These are phyloP conservation scores for Sutorius australiensis DNA, from an alignment of 768 basidiomycete genomes.

Conservation along the genomic window DNA sequence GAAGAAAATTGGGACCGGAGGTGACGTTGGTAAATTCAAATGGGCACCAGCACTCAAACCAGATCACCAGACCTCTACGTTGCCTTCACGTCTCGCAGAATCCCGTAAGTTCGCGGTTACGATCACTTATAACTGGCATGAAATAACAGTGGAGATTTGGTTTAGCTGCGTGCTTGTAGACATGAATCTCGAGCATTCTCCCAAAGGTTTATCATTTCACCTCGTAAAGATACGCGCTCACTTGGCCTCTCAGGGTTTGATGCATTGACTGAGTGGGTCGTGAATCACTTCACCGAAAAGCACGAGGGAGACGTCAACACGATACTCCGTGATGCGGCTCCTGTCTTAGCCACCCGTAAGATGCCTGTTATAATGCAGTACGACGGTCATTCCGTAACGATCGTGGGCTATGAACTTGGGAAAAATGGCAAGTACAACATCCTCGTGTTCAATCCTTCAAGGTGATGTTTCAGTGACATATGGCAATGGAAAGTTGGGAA, in stretches of 20 bases:
- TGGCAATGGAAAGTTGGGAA: neutral
- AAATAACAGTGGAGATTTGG: neutral
- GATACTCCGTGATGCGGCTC: constrained; percentile 45
- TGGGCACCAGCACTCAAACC: neutral
- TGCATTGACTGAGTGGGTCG: constrained; percentile 66
- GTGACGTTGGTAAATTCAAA: constrained; percentile 34
- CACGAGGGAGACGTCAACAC: constrained; percentile 45
- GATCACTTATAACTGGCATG: neutral
- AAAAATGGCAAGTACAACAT: constrained; percentile 57
- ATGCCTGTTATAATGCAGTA: constrained; percentile 86
- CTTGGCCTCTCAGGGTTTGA: constrained; percentile 36
- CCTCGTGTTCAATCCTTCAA: constrained; percentile 74
- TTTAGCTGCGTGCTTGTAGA: constrained; percentile 61
- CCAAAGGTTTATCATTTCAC: constrained; percentile 37
- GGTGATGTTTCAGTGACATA: constrained; percentile 36
- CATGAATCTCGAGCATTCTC: constrained; percentile 46
- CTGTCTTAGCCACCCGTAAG: constrained; percentile 54
- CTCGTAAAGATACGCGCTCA: neutral
- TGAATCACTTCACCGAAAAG: constrained; percentile 59
- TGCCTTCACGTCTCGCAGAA: constrained; percentile 72
- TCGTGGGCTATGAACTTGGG: constrained; percentile 77
- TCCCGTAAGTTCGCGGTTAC: constrained; percentile 58
- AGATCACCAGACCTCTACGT: constrained; percentile 60
- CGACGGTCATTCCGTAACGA: constrained; percentile 79
- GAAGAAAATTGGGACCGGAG: constrained; percentile 82